These are phyloP conservation scores for Pharnaceum exiguum DNA, from an alignment of 148 eudicot genomes.

Conservation along the genomic window DNA sequence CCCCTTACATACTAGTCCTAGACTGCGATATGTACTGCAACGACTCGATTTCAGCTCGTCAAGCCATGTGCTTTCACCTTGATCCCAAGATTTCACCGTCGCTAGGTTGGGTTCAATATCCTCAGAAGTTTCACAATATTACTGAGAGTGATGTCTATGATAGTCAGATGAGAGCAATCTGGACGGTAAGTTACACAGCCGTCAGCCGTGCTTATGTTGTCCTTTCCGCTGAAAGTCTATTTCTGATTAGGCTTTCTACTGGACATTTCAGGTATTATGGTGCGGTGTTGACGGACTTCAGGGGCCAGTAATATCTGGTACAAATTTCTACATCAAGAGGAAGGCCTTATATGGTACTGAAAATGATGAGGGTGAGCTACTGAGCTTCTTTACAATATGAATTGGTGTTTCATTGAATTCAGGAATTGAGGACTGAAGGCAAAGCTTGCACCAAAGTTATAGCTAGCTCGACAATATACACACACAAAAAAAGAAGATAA, in stretches of 20 bases:
- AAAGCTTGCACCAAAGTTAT: too few species aligned
- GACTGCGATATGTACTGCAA: conserved; percentile 52
- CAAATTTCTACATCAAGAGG: conserved; percentile 58
- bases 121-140: conserved; percentile 35
- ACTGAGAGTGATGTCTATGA: conserved; percentile 40
- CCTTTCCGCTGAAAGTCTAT: background rate
- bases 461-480: too few species aligned
- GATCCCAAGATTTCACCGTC: conserved; percentile 24
- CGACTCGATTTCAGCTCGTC: conserved; percentile 33
- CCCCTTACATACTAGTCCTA: conserved; percentile 29
- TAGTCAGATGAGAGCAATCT: conserved; percentile 21
- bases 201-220: background rate
- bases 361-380: conserved; percentile 2
- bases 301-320: conserved; percentile 53
- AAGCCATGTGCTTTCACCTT: conserved; percentile 43
- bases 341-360: conserved; percentile 38
- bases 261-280: conserved; percentile 17
- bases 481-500: background rate
- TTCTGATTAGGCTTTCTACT: background rate
- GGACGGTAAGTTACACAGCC: conserved; percentile 15
- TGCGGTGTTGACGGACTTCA: conserved; percentile 54
- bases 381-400: background rate
- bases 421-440: too few species aligned
- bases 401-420: too few species aligned
- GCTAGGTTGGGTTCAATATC: conserved; percentile 34